Evolutionary conservation across 1,284 basidiomycete species (phyloP).

Genomic region (Puccinia polysora): DNA sequence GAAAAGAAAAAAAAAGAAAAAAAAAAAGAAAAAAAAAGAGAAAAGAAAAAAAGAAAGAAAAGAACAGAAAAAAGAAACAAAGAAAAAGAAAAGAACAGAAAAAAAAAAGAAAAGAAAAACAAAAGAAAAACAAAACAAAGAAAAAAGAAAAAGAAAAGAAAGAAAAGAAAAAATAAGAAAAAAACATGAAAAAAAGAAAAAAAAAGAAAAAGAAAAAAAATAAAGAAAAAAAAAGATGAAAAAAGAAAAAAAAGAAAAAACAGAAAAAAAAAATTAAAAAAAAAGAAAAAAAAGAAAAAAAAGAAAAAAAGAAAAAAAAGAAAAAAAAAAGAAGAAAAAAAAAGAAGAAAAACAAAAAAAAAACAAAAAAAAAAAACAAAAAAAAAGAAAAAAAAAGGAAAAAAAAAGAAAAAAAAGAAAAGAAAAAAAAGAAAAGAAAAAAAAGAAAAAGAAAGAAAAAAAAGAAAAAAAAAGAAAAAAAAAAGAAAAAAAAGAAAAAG

Average conservation of each 20-base stretch:
- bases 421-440: conserved; percentile 6
- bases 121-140: too few species aligned
- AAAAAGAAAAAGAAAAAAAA: too few species aligned
- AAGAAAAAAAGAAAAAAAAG: neutral
- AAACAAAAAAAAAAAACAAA: neutral
- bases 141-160: too few species aligned
- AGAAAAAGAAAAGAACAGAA: too few species aligned
- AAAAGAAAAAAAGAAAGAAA: too few species aligned
- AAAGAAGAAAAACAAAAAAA: neutral
- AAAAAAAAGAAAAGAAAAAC: too few species aligned
- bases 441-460: conserved; percentile 5
- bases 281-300: neutral
- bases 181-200: too few species aligned
- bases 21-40: too few species aligned
- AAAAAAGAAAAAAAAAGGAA: neutral
- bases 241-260: neutral
- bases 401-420: neutral
- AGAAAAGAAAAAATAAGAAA: too few species aligned
- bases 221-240: too few species aligned
- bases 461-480: neutral
- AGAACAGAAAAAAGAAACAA: too few species aligned
- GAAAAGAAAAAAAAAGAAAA: too few species aligned
- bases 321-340: neutral
- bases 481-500: neutral
- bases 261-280: neutral